Percentiles rank a stretch among this genome's conserved stretches.
phyloP scores from a whole-genome alignment of 2,329 filamentous ascomycete genomes.

The Penicillium occitanis region DNA sequence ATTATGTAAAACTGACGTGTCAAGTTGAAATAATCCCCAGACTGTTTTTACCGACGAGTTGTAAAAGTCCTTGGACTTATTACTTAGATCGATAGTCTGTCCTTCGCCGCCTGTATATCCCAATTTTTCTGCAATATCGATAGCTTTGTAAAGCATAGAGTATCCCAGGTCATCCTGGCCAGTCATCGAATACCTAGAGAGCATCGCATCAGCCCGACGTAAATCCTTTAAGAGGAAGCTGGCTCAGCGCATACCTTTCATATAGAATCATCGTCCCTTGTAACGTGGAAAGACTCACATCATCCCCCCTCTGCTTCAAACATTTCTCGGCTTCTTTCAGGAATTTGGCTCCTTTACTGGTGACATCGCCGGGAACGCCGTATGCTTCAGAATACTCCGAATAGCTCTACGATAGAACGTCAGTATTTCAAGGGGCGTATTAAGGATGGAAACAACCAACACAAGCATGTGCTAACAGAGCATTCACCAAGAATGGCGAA shows the following conservation, averaged over 20 bases:
- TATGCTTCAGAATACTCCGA: slow-evolving; percentile 43
- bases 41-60: slow-evolving; percentile 34
- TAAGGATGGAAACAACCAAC: slow-evolving; percentile 26
- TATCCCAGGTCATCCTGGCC: slow-evolving; percentile 40
- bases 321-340: slow-evolving; percentile 38
- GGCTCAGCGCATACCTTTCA: slow-evolving; percentile 30
- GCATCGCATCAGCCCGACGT: neutral
- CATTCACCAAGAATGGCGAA: slow-evolving; percentile 83
- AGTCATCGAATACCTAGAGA: slow-evolving; percentile 36
- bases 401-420: slow-evolving; percentile 31
- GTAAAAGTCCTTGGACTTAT: slow-evolving; percentile 33
- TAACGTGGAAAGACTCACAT: slow-evolving; percentile 32
- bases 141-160: slow-evolving; percentile 39
- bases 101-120: slow-evolving; percentile 33
- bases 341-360: slow-evolving; percentile 39
- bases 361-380: slow-evolving; percentile 36
- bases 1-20: slow-evolving; percentile 34
- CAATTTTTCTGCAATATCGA: slow-evolving; percentile 35
- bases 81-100: slow-evolving; percentile 26
- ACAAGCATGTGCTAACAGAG: slow-evolving; percentile 67
- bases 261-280: slow-evolving; percentile 40
- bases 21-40: slow-evolving; percentile 42
- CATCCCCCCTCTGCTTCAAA: slow-evolving; percentile 27
- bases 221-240: neutral
- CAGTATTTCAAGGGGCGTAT: too few relatives aligned